These are phyloP conservation scores for Anastatica hierochuntica DNA, from an alignment of 345 rosid genomes.

Conservation along the genomic window DNA sequence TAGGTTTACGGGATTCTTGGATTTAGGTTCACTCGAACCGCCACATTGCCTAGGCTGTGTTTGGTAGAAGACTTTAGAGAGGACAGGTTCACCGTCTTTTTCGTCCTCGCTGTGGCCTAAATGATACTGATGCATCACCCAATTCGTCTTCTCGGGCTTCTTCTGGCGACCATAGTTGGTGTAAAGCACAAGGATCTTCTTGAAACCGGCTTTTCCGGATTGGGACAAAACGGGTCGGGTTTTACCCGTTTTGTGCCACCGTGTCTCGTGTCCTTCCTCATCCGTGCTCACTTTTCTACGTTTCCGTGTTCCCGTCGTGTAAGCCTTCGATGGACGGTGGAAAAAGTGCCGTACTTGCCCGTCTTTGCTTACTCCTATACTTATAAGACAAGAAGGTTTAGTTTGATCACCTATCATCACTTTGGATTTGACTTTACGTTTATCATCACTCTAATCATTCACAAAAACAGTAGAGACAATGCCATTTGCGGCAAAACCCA, in stretches of 20 bases:
- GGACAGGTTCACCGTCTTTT: constrained; percentile 77
- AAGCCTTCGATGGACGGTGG: constrained; percentile 89
- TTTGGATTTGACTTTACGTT: too few species aligned
- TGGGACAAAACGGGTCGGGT: constrained; percentile 49
- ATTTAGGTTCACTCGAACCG: constrained; percentile 16
- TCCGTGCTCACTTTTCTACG: constrained; percentile 70
- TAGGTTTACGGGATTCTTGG: constrained; percentile 12
- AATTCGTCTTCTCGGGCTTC: constrained; percentile 82
- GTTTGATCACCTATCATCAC: too few species aligned
- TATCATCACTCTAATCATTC: not conserved
- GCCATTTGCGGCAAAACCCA: not conserved
- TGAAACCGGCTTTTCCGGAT: constrained; percentile 58
- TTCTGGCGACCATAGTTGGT: constrained; percentile 78
- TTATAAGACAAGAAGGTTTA: constrained; percentile 1
- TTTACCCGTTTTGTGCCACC: constrained; percentile 98
- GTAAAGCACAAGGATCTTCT: constrained; percentile 83
- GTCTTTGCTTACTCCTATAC: constrained; percentile 65
- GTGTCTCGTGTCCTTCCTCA: constrained; percentile 65
- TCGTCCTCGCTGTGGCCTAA: constrained; percentile 74
- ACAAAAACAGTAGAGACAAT: not conserved
- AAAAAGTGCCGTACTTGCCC: constrained; percentile 89
- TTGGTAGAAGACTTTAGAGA: constrained; percentile 87
- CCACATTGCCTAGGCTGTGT: constrained; percentile 82
- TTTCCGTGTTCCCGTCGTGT: constrained; percentile 85
- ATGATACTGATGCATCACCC: constrained; percentile 99